These are phyloP conservation scores for Globisporangium paddicum DNA, from an alignment of 352 stramenopile species.

Conservation along the genomic window DNA sequence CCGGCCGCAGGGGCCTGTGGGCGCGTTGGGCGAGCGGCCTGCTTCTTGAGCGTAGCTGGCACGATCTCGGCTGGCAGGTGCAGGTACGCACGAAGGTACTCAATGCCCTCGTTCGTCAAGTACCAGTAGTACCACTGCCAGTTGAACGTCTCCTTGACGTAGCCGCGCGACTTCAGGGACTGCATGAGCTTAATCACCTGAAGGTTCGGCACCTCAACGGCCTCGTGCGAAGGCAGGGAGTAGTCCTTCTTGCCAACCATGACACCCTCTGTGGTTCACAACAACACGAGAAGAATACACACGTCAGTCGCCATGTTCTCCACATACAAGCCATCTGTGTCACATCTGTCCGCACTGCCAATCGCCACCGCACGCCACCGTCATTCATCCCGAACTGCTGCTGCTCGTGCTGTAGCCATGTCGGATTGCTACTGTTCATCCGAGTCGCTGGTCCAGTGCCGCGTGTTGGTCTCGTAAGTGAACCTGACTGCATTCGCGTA, in stretches of 20 bases:
- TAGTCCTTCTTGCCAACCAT: conserved; percentile 91
- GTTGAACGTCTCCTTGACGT: conserved; percentile 98
- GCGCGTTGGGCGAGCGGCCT: conserved; percentile 76
- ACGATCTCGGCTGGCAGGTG: conserved; percentile 98
- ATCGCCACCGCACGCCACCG: neutral
- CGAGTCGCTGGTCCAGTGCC: neutral
- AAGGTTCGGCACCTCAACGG: conserved; percentile 98
- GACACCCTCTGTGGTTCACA: conserved; percentile 59
- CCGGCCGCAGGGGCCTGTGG: conserved; percentile 68
- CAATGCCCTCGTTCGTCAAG: conserved; percentile 98
- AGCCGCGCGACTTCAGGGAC: conserved; percentile 96
- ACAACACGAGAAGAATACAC: neutral
- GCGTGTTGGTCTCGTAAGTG: neutral
- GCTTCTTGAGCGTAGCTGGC: conserved; percentile 98
- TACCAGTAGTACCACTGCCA: conserved; percentile 99
- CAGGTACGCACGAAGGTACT: conserved; percentile 98
- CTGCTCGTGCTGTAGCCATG: conserved; percentile 2
- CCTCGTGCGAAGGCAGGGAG: conserved; percentile 89
- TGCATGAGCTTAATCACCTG: conserved; percentile 99
- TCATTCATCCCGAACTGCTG: neutral
- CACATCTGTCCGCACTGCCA: neutral
- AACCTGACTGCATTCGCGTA: neutral
- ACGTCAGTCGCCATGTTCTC: neutral
- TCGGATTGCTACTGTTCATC: neutral
- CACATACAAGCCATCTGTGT: neutral